Evolutionary conservation across 2,329 filamentous ascomycete genomes (phyloP), one percentile per base, ranked within the genome.

Genomic region (Arthroderma uncinatum): DNA sequence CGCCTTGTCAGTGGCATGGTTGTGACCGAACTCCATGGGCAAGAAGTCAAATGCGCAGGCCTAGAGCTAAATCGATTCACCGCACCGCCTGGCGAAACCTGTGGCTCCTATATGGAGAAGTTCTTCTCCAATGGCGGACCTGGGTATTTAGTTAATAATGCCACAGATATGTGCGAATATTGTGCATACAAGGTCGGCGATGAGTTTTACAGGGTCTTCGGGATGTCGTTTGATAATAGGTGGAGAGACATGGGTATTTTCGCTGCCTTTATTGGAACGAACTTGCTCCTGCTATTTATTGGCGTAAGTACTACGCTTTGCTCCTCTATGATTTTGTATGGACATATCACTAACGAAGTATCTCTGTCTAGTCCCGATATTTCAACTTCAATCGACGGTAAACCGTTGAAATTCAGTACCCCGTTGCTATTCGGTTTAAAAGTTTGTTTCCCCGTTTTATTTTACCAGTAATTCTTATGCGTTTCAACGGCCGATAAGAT

Each of bases 201-300:
- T 62, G 78, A 95, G 73, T 95, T 92, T 66, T 94, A 87, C 67
- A 67, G 74, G 55, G 78, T 81, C 0, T 78, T 94, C 16, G 78
- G 79, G 1, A 79, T 94, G 65, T 74, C 73, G 1, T 95, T 85
- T 64, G 73, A 75, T 44, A 72, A 87, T 62, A 76, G 89, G 14
- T 95, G 89, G 89, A 80, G 89, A 57, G 89, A 95, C 64, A 61
- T 93, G 57, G 90, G 89, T 1, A 94, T 95, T 60, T 85, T 85
- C 63, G 63, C 80, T 33, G 85, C 84, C 0, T 95, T 90, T 66
- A 79, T 94, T 55, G 87, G 73, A 12, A 89, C 84, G 67, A 95
- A 94, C 69, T 67, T 93, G 65, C 79, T 87, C 19, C 72, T 84
- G 53, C 64, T 85, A 59, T 82, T 84, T 63, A 58, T 83, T 55